These are phyloP conservation scores for Candida cerambycidarum DNA, from an alignment of 805 yeast species.

Conservation along the genomic window DNA sequence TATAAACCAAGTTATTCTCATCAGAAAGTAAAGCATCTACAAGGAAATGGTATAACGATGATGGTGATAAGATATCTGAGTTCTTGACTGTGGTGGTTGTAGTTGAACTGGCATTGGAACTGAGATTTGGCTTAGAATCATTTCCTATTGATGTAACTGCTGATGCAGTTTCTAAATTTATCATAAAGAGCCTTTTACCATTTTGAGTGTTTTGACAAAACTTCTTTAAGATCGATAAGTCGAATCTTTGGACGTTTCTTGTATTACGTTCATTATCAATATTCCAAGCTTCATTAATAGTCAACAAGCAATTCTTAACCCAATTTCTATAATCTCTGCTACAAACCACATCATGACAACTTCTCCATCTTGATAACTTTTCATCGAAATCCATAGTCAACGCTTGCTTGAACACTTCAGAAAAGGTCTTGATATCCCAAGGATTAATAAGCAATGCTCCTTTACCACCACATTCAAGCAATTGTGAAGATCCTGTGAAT, in stretches of 20 bases:
- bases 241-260: conserved; percentile 30
- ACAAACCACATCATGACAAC: conserved; percentile 55
- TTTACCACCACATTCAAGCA: conserved; percentile 50
- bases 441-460: conserved; percentile 86
- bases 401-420: conserved; percentile 63
- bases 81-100: conserved; percentile 20
- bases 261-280: conserved; percentile 27
- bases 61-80: conserved; percentile 50
- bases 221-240: conserved; percentile 29
- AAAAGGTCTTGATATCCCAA: conserved; percentile 73
- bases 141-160: conserved; percentile 16
- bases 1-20: conserved; percentile 64
- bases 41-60: conserved; percentile 57
- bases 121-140: conserved; percentile 2
- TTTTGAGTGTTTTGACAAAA: conserved; percentile 24
- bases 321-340: conserved; percentile 73
- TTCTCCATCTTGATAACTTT: conserved; percentile 59
- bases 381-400: conserved; percentile 65
- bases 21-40: conserved; percentile 54
- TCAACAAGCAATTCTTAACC: conserved; percentile 58
- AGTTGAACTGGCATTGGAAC: neutral
- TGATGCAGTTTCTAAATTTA: conserved; percentile 25
- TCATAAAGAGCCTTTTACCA: conserved; percentile 39
- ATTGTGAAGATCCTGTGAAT: conserved; percentile 90
- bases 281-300: conserved; percentile 48